A percentile compares a stretch with the other conserved stretches of the same genome.
These are phyloP conservation scores for Catenaria anguillulae DNA, from an alignment of 371 early-diverging fungal genomes.

Conservation along the genomic window DNA sequence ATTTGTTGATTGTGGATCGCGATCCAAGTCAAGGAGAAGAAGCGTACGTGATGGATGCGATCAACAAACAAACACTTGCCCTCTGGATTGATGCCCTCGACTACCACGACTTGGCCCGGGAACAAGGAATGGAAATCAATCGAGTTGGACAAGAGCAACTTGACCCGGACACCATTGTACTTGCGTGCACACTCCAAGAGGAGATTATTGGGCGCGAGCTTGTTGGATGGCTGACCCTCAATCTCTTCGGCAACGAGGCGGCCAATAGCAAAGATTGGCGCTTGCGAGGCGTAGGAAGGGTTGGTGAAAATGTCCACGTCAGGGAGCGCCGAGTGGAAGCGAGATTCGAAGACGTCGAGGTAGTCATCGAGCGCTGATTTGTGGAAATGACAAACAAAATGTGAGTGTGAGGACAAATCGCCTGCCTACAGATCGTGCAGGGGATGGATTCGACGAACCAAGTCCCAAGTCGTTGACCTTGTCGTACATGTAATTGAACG, in stretches of 20 bases:
- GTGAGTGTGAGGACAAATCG: too few species aligned
- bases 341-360: neutral
- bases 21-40: neutral
- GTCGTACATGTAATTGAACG: slow-evolving; percentile 81
- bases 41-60: neutral
- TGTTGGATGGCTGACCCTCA: too few species aligned
- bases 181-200: slow-evolving; percentile 5
- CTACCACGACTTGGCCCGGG: slow-evolving; percentile 31
- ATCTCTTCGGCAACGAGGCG: neutral
- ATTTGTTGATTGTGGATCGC: too few species aligned
- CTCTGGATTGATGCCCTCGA: slow-evolving; percentile 22
- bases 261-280: neutral
- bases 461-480: slow-evolving; percentile 50
- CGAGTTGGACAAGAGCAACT: neutral
- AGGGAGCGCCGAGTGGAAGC: neutral
- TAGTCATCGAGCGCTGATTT: neutral
- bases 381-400: neutral
- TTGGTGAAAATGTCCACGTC: neutral
- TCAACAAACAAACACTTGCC: slow-evolving; percentile 17
- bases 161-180: neutral
- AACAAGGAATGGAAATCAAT: slow-evolving; percentile 16
- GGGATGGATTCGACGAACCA: slow-evolving; percentile 38
- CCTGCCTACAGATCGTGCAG: too few species aligned
- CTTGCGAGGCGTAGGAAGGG: neutral
- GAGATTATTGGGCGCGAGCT: neutral